Base-by-base conservation (phyloP, 106 monocot species). In the Allium fistulosum region DNA sequence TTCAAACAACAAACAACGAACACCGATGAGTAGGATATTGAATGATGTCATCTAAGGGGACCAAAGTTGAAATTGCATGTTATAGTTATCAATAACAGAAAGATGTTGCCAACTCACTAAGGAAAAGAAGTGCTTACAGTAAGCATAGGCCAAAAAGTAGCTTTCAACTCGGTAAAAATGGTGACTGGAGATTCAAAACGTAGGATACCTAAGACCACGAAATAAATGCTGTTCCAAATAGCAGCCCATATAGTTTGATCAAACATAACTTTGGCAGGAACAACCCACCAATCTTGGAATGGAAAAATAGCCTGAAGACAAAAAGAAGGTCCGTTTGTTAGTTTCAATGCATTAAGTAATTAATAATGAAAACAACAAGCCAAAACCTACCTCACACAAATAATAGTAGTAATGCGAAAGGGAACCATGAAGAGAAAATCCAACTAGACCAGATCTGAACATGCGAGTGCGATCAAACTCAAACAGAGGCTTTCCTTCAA, bases 331-430 rank as follows among this genome's bases (percentile, higher is more conserved):
- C 37, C 13, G 11, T 8, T 15, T 2, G 10, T 18, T 11, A 59
- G 61, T 17, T 65, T 26, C 26, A 8, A 49, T 46, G 12, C 49
- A 68, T n/a, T 8, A 46, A 63, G 2, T 11, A 63, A 63, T 50
- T 17, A 37, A 37, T 37, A 37, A 37, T 46, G 59, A 37, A 66
- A 22, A 48, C 28, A 58, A 63, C n/a, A 65, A 62, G 26, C 10
- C 11, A 28, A 57, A 17, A 70, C 26, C 62, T 68, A 94, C 94
- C 95, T 96, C 95, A 48, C 95, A 96, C 61, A 92, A 76, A 53
- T 96, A 66, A 63, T 96, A 96, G 62, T 96, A 96, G 61, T 96
- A 92, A 61, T 96, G 95, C 72, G 95, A 96, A 80, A 96, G 91
- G 8, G 95, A 96, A 17, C 95, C 95, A 58, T 96, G 95, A 57